A percentile compares a stretch with the other conserved stretches of the same genome.
Conservation (phyloP, 1,284 basidiomycete genomes). For the Cystobasidiaceae sp. region DNA sequence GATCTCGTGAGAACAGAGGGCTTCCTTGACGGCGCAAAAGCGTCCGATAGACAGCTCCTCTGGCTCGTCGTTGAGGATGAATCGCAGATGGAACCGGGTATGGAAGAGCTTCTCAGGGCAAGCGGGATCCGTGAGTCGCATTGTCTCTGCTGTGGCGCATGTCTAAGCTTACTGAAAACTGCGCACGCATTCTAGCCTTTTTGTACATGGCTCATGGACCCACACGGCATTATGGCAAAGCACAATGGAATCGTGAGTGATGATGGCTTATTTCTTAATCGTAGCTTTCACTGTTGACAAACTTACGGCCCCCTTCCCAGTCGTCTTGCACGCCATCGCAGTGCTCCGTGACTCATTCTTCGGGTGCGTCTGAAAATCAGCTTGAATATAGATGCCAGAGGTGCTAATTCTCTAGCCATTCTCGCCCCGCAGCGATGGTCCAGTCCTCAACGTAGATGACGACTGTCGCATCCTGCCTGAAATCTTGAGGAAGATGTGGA, state of each 20-base stretch:
- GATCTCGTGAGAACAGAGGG: slow-evolving; percentile 18
- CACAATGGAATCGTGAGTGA: slow-evolving; percentile 25
- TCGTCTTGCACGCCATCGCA: slow-evolving; percentile 22
- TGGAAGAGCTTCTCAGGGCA: slow-evolving; percentile 19
- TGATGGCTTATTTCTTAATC: background rate
- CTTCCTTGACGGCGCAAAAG: slow-evolving; percentile 23
- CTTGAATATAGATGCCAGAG: no score
- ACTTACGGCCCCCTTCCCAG: background rate
- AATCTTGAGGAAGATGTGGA: slow-evolving; percentile 29
- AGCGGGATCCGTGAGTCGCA: slow-evolving; percentile 19
- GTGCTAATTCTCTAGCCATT: no score
- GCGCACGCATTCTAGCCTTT: slow-evolving; percentile 14
- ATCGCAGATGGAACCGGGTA: slow-evolving; percentile 19
- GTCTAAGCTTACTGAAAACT: no score
- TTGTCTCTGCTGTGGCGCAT: background rate
- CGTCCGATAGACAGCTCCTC: slow-evolving; percentile 15
- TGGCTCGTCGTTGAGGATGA: slow-evolving; percentile 27
- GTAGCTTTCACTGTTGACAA: background rate
- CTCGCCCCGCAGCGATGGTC: background rate
- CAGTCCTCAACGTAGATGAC: slow-evolving; percentile 26
- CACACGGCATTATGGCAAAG: slow-evolving; percentile 26
- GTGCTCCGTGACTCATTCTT: slow-evolving; percentile 28
- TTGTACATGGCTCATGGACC: slow-evolving; percentile 29
- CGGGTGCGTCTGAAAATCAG: no score
- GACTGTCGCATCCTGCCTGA: slow-evolving; percentile 24